Conservation (phyloP, 192 early-diverging fungal species). For the Geranomyces michiganensis region DNA sequence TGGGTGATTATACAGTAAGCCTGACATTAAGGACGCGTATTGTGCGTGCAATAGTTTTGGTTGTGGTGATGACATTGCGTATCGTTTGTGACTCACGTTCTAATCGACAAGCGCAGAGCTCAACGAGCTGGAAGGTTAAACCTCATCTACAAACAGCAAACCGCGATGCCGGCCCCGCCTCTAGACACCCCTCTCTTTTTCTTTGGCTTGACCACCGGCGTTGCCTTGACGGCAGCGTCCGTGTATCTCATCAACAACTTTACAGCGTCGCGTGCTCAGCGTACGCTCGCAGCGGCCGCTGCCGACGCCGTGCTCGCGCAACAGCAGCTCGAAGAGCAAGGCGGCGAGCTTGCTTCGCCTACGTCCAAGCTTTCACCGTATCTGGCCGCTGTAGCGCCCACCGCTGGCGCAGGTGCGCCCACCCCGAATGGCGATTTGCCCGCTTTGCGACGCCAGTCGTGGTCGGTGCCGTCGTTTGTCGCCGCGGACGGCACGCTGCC, state of each 20-base stretch:
- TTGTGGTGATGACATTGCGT: too few species aligned
- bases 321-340: neutral
- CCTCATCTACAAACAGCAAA: neutral
- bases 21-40: too few species aligned
- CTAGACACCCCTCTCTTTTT: constrained; percentile 34
- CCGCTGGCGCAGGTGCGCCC: neutral
- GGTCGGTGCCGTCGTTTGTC: constrained; percentile 6
- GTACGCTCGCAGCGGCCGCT: neutral
- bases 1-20: too few species aligned
- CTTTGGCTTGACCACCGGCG: constrained; percentile 47
- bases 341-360: constrained; percentile 12
- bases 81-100: too few species aligned
- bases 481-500: constrained; percentile 30
- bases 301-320: constrained; percentile 3
- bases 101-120: too few species aligned
- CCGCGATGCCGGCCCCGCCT: neutral
- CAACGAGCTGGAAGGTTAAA: too few species aligned
- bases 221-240: constrained; percentile 34
- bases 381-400: neutral
- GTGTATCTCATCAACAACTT: constrained; percentile 23
- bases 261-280: constrained; percentile 1
- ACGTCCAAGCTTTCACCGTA: neutral
- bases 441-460: constrained; percentile 2
- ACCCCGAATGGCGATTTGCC: neutral
- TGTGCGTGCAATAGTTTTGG: too few species aligned